Percentiles rank a stretch among this genome's conserved stretches.
Evolutionary conservation across 2,329 filamentous ascomycete species (phyloP).

Genomic region (Chrysoporthe puriensis): DNA sequence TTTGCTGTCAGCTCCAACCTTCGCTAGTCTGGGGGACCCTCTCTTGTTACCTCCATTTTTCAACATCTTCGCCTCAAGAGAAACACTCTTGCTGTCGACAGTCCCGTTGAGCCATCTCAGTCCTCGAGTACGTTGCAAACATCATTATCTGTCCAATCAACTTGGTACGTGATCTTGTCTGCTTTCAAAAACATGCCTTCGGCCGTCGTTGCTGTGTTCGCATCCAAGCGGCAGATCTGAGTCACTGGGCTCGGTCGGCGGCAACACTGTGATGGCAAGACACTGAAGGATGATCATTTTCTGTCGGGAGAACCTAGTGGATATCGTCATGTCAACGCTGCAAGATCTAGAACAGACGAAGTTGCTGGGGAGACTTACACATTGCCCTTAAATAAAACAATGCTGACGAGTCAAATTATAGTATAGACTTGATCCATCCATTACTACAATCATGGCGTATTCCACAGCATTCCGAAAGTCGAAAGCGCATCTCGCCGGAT

Average conservation of each 20-base stretch:
- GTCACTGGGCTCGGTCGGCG: neutral
- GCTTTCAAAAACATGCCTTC: neutral
- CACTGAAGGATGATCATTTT: neutral
- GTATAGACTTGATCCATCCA: neutral
- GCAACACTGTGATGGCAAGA: neutral
- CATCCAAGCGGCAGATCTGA: neutral
- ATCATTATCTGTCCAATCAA: neutral
- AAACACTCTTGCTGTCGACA: neutral
- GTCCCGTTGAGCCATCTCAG: neutral
- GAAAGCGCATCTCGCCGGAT: neutral
- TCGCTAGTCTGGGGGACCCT: neutral
- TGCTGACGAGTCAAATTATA: neutral
- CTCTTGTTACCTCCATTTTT: neutral
- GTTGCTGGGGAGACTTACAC: neutral
- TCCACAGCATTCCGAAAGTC: neutral
- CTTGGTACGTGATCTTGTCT: neutral
- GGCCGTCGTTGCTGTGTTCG: neutral
- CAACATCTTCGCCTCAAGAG: neutral
- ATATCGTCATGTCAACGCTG: neutral
- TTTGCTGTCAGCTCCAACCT: no score
- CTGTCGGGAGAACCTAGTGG: neutral
- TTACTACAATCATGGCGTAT: neutral
- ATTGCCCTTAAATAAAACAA: no score
- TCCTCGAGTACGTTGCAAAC: neutral
- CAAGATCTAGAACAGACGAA: no score